Conservation (phyloP, 2,329 filamentous ascomycete species). For the Fusarium graminum region DNA sequence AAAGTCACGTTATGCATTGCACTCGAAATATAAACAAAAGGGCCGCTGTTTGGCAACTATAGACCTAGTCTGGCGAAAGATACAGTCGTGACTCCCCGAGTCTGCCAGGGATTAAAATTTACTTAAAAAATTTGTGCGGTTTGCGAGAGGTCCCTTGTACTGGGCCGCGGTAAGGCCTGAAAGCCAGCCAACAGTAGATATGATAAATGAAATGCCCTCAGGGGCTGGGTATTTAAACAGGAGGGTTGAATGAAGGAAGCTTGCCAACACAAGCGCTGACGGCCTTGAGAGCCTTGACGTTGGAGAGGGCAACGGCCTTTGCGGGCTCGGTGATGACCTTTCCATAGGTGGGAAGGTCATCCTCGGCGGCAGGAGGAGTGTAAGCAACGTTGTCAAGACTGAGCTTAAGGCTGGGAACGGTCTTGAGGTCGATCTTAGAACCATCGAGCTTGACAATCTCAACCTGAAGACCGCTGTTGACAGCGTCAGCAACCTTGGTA, state of each 20-base stretch:
- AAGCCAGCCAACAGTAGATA: constrained; percentile 2
- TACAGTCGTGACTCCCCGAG: constrained; percentile 41
- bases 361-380: constrained; percentile 43
- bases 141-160: constrained; percentile 41
- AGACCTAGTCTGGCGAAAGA: constrained; percentile 44
- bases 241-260: constrained; percentile 39
- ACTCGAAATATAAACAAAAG: constrained; percentile 18
- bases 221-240: constrained; percentile 27
- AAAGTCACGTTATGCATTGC: background rate
- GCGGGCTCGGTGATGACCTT: constrained; percentile 34
- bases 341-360: constrained; percentile 50
- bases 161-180: constrained; percentile 6
- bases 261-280: constrained; percentile 37
- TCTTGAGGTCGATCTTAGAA: constrained; percentile 54
- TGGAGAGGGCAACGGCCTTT: constrained; percentile 36
- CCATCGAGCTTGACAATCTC: constrained; percentile 55
- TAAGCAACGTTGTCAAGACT: constrained; percentile 48
- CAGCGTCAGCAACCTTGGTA: constrained; percentile 44
- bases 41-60: constrained; percentile 43
- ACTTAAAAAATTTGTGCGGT: constrained; percentile 43
- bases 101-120: constrained; percentile 45
- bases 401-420: constrained; percentile 54
- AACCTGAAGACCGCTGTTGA: constrained; percentile 50
- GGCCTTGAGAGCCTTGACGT: constrained; percentile 37
- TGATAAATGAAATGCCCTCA: constrained; percentile 28